Evolutionary conservation across 176 grass and related monocot genomes (phyloP), one percentile per base, ranked within the genome.

Genomic region (Rhynchospora pubera): DNA sequence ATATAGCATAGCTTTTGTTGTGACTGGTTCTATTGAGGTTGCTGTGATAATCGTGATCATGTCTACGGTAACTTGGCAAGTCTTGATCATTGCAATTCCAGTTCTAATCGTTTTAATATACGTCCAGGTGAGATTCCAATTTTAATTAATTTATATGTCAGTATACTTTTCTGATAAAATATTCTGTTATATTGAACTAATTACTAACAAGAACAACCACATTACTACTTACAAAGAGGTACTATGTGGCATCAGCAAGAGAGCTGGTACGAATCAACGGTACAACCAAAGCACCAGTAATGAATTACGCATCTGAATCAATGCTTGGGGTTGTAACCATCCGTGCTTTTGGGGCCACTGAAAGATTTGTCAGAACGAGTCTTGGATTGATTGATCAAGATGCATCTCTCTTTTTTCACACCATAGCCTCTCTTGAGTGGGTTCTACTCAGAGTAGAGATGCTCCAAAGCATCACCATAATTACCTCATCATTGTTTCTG

Each of bases 181-280:
- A 68, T 68, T 15, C 39, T 68, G 65, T 4, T 9, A 44, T n/a
- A 68, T 68, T 76, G 46, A 16, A 55, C 47, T 55, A 30, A 76
- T 51, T 16, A 53, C 71, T 76, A 30, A 53, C 71, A 76, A 76
- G 48, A 12, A 76, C 45, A 51, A 52, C 22, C 12, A 55, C 71
- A 65, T 89, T 60, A 63, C 30, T 60, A 85, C 79, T 23, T 58
- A 69, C 90, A 42, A 69, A 94, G 95, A 91, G 92, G 88, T 91
- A 94, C 79, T 91, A 93, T 10, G 84, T 98, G 63, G 87, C 92
- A 47, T 88, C 95, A 19, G 95, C 92, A 19, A 92, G 95, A 73
- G 95, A 97, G 81, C 90, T 97, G 46, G 90, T 92, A 83, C 89
- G 95, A 86, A 94, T 97, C 62, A 97, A 97, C 57, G 95, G 95